Conservation (phyloP, 176 grass and related monocot genomes). For the Cenchrus fungigraminus region DNA sequence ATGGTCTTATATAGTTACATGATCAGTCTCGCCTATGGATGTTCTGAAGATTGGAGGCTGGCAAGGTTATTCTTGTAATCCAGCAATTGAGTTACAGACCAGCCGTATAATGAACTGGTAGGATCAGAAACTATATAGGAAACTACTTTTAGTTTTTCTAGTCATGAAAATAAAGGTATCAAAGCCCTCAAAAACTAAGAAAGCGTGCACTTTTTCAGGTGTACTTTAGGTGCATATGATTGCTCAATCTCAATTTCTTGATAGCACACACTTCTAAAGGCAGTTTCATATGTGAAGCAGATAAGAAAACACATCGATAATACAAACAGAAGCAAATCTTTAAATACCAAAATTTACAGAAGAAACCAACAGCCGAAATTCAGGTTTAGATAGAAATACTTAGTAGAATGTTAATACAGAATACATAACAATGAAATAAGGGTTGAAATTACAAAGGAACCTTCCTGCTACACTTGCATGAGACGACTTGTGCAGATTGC, state of each 20-base stretch:
- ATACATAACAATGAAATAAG: slow-evolving; percentile 43
- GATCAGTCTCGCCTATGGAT: slow-evolving; percentile 3
- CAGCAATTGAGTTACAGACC: slow-evolving; percentile 13
- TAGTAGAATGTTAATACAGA: slow-evolving; percentile 36
- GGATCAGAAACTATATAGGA: slow-evolving; percentile 11
- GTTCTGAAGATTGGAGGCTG: slow-evolving; percentile 20
- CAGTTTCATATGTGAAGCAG: slow-evolving; percentile 17
- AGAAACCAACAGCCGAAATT: slow-evolving; percentile 29
- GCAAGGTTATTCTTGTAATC: slow-evolving; percentile 19
- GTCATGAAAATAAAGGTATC: neutral
- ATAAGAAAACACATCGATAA: slow-evolving; percentile 15
- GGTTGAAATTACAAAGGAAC: slow-evolving; percentile 54
- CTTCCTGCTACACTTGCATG: slow-evolving; percentile 41
- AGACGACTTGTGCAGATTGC: slow-evolving; percentile 47
- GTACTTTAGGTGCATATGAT: neutral
- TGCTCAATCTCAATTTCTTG: neutral
- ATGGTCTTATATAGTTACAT: slow-evolving; percentile 3
- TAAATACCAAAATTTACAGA: slow-evolving; percentile 41
- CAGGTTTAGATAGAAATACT: slow-evolving; percentile 34
- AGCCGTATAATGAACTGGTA: slow-evolving; percentile 5
- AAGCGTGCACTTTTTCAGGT: neutral
- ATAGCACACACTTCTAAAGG: neutral
- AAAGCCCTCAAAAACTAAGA: slow-evolving; percentile 31
- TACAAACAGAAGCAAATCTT: neutral
- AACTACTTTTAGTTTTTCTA: neutral